Evolutionary conservation across 306 rosid genomes (phyloP).

Genomic region (Herpetospermum pedunculosum): DNA sequence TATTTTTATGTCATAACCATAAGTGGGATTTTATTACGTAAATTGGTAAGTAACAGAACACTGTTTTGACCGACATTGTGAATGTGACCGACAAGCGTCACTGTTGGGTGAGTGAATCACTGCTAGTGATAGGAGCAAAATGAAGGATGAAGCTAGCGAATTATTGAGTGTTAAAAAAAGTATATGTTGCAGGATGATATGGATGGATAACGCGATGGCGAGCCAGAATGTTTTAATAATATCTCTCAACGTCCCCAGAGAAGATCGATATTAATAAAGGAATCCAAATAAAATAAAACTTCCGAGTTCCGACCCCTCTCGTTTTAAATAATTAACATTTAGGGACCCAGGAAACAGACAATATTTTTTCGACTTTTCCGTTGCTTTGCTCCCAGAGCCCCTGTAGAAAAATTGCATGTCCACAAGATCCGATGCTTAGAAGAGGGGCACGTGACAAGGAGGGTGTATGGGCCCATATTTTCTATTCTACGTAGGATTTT

Average conservation of each 20-base stretch:
- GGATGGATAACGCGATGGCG: background rate
- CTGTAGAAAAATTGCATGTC: background rate
- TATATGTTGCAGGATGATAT: background rate
- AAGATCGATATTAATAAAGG: background rate
- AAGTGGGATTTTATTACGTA: background rate
- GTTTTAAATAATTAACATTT: background rate
- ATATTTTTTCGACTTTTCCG: background rate
- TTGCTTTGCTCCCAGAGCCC: background rate
- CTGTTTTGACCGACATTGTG: conserved; percentile 5
- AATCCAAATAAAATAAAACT: background rate
- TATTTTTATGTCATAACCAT: background rate
- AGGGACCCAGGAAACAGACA: background rate
- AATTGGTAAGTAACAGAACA: background rate
- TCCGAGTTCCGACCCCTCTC: background rate
- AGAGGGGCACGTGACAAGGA: conserved; percentile 2
- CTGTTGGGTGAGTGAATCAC: background rate
- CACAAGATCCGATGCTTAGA: background rate
- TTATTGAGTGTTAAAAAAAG: background rate
- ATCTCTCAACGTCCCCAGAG: background rate
- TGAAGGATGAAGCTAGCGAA: background rate
- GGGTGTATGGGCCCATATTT: background rate
- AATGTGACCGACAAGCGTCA: background rate
- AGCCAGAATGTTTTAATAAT: background rate
- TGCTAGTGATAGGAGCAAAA: background rate
- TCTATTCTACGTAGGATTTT: background rate